Evolutionary conservation across 306 rosid species (phyloP).

Genomic region (Cucurbita argyrosperma): DNA sequence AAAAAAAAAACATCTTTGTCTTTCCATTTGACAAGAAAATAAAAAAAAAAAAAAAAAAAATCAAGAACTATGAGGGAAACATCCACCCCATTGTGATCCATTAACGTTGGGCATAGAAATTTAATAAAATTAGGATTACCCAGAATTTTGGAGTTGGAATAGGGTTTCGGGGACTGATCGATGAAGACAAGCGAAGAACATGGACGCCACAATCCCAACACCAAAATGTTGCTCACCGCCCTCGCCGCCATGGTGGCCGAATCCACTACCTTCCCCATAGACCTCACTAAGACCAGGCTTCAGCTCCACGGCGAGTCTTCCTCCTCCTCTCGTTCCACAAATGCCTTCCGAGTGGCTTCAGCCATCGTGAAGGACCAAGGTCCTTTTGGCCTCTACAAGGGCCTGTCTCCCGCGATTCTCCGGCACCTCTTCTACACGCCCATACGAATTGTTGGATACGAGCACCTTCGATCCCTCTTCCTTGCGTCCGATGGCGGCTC

Average conservation of each 20-base stretch:
- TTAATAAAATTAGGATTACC: no score
- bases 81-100: no score
- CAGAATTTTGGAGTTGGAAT: not conserved
- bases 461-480: slow-evolving; percentile 35
- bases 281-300: slow-evolving; percentile 71
- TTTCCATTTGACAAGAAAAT: no score
- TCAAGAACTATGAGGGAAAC: no score
- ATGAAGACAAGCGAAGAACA: slow-evolving; percentile 15
- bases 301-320: slow-evolving; percentile 69
- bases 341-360: slow-evolving; percentile 42
- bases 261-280: slow-evolving; percentile 73
- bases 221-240: slow-evolving; percentile 45
- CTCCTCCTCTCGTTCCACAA: slow-evolving; percentile 28
- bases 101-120: not conserved
- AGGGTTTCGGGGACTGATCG: not conserved
- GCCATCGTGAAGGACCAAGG: slow-evolving; percentile 49
- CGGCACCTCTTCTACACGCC: slow-evolving; percentile 78
- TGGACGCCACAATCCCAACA: slow-evolving; percentile 15
- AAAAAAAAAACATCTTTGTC: no score
- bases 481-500: slow-evolving; percentile 21
- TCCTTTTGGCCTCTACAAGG: slow-evolving; percentile 54
- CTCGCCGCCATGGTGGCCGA: slow-evolving; percentile 79
- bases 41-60: no score
- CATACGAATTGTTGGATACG: slow-evolving; percentile 62
- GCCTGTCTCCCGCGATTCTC: slow-evolving; percentile 66